Evolutionary conservation across 2,329 filamentous ascomycete species (phyloP).

Genomic region (Gliomastix tumulicola): DNA sequence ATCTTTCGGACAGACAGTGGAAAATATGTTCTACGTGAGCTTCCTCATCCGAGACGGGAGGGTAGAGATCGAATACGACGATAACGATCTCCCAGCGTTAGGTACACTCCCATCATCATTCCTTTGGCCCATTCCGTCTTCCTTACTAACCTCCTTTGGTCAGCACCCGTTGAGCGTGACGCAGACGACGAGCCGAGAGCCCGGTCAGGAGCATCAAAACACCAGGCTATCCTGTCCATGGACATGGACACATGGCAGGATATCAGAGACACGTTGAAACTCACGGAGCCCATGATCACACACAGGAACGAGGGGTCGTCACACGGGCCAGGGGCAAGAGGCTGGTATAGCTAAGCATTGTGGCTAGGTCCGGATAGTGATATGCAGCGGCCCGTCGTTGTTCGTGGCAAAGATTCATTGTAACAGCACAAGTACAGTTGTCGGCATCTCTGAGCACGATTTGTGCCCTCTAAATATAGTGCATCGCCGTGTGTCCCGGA

Average conservation of each 20-base stretch:
- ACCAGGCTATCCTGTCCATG: conserved; percentile 83
- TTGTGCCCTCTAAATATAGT: too few species aligned
- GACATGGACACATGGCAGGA: conserved; percentile 80
- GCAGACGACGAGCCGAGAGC: conserved; percentile 36
- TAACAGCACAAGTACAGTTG: too few species aligned
- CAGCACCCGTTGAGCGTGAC: conserved; percentile 30
- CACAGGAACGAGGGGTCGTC: conserved; percentile 57
- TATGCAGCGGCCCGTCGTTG: too few species aligned
- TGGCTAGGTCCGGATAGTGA: too few species aligned
- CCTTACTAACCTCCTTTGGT: conserved; percentile 9
- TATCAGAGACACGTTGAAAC: conserved; percentile 68
- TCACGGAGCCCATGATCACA: conserved; percentile 77
- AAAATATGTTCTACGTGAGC: conserved; percentile 95
- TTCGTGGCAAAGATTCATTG: too few species aligned
- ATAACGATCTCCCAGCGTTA: conserved; percentile 68
- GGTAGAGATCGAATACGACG: conserved; percentile 67
- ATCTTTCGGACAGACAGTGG: conserved; percentile 90
- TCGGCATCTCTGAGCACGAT: too few species aligned
- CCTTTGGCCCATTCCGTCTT: too few species aligned
- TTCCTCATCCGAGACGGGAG: conserved; percentile 87
- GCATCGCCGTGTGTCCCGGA: too few species aligned
- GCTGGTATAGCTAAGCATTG: conserved; percentile 62
- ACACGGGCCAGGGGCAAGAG: conserved; percentile 42
- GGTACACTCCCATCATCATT: too few species aligned
- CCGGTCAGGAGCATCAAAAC: conserved; percentile 52